Evolutionary conservation across 768 basidiomycete species (phyloP), one percentile per base, ranked within the genome.

Genomic region (Pholiota molesta): DNA sequence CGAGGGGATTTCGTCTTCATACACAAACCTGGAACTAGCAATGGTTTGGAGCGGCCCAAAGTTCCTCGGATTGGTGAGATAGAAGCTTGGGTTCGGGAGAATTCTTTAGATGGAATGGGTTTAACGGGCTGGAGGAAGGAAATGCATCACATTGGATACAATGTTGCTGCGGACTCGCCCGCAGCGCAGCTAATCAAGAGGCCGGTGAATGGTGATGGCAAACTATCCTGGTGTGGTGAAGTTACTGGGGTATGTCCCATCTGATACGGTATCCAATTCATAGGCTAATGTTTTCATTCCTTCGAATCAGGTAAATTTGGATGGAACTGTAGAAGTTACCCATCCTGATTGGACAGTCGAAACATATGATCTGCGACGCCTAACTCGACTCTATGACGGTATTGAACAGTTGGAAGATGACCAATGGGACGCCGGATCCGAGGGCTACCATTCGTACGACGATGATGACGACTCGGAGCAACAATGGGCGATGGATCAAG

Each of bases 11-110:
- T 87, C 63, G 93, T 97, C 16, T 88, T 98, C 66, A 80, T 97
- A 57, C 90, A 94, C 72, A 78, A 77, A 5, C 78, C 80, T 65
- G 87, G 86, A 44, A 77, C 81, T n/a, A 89, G 85, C 14, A 97
- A 96, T 71, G 92, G 93, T 10, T 83, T 83, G 35, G 71, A 81
- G 31, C 72, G 77, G 13, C 92, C 95, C 3, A 79, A 81, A 60
- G 90, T 98, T 33, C 94, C 95, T 9, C 82, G 82, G 54, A 90
- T 98, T 28, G 95, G 95, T 28, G 92, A 95, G 74, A 72, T 94
- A 26, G 94, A 95, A 69, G 72, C 81, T 23, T 93, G 92, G 89
- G 86, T 93, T 26, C 83, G 86, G 52, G 89, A 94, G 67, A 65
- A 76, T 37, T 83, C 86, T 0, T 73, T 81, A 26, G 69, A 78